A percentile compares a stretch with the other conserved stretches of the same genome.
phyloP scores from a whole-genome alignment of 2,329 filamentous ascomycete species.

The Curvularia lunata region DNA sequence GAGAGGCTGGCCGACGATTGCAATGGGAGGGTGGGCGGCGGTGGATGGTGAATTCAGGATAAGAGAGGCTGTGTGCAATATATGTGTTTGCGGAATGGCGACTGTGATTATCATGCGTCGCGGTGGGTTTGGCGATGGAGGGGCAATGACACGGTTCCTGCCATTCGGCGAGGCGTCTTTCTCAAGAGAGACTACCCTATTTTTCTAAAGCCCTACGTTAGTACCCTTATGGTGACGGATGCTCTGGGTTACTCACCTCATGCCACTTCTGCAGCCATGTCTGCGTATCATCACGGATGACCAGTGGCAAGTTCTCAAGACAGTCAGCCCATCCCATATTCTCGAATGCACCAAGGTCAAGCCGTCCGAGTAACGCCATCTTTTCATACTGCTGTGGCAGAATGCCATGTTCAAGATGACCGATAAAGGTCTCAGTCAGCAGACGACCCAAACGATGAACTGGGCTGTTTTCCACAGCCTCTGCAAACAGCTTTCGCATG shows the following conservation, averaged over 20 bases:
- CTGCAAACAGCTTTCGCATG: constrained; percentile 55
- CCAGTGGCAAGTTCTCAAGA: constrained; percentile 58
- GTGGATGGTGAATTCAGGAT: constrained; percentile 54
- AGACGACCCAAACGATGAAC: constrained; percentile 58
- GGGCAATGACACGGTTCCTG: constrained; percentile 22
- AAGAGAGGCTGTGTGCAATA: constrained; percentile 81
- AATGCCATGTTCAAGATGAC: constrained; percentile 54
- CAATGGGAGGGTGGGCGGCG: constrained; percentile 44
- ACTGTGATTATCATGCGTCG: constrained; percentile 84
- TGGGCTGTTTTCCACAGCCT: constrained; percentile 55
- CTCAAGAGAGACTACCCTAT: constrained; percentile 34
- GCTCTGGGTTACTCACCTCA: constrained; percentile 48
- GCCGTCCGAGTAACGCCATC: constrained; percentile 60
- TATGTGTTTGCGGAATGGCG: constrained; percentile 80
- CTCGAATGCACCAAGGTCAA: constrained; percentile 59
- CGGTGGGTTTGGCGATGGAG: constrained; percentile 49
- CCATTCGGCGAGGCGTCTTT: constrained; percentile 11
- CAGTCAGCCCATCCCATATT: constrained; percentile 61
- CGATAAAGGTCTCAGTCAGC: constrained; percentile 58
- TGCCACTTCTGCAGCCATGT: constrained; percentile 65
- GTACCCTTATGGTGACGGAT: background rate
- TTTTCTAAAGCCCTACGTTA: constrained; percentile 30
- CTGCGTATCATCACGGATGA: constrained; percentile 53
- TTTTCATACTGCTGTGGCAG: constrained; percentile 60
- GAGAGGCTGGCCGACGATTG: constrained; percentile 69